Percentiles rank a stretch among this genome's conserved stretches.
phyloP scores from a whole-genome alignment of 352 stramenopile genomes.

The Pythium vanterpoolii region DNA sequence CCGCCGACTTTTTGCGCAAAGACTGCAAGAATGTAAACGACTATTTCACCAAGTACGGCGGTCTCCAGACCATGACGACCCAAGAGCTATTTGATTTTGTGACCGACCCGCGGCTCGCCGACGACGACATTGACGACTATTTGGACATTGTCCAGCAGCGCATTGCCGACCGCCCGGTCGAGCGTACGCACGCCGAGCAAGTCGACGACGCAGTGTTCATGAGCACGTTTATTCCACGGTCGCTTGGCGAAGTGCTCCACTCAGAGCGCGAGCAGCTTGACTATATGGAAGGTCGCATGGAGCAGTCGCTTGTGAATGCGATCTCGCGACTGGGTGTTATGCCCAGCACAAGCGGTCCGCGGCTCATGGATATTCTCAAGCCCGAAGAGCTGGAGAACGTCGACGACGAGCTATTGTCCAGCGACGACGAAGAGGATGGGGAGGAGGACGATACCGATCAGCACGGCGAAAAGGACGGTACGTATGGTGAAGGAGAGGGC shows the following conservation, averaged over 20 bases:
- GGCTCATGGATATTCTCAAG: constrained; percentile 74
- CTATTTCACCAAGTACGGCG: constrained; percentile 92
- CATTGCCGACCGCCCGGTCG: constrained; percentile 69
- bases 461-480: background rate
- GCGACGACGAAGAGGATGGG: constrained; percentile 48
- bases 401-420: constrained; percentile 33
- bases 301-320: constrained; percentile 73
- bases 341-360: constrained; percentile 32
- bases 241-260: constrained; percentile 92
- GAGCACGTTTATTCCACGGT: constrained; percentile 93
- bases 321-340: constrained; percentile 75
- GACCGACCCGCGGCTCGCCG: constrained; percentile 62
- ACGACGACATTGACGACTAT: constrained; percentile 80
- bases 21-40: constrained; percentile 98
- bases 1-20: constrained; percentile 97
- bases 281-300: constrained; percentile 84
- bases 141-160: constrained; percentile 89
- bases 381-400: constrained; percentile 46
- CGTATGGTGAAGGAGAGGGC: background rate
- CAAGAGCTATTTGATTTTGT: constrained; percentile 97
- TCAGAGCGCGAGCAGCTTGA: constrained; percentile 84
- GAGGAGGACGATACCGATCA: constrained; percentile 33
- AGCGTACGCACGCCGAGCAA: constrained; percentile 74
- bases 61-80: constrained; percentile 92
- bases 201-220: constrained; percentile 94